These are phyloP conservation scores for Fragaria ananassa DNA, from an alignment of 306 rosid species.

Conservation along the genomic window DNA sequence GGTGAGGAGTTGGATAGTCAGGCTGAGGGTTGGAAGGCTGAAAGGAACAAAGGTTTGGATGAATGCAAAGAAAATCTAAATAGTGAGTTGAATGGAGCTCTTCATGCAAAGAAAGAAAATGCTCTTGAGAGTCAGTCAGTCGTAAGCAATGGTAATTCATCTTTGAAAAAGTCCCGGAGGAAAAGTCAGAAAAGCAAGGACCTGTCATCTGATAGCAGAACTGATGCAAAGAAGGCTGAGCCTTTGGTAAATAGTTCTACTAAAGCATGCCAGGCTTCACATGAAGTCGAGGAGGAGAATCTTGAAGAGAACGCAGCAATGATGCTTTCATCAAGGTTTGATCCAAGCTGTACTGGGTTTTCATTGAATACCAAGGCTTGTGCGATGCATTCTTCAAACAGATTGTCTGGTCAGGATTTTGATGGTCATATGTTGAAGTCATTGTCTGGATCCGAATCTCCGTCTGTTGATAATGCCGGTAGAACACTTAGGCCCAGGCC, in stretches of 20 bases:
- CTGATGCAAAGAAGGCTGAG: constrained; percentile 41
- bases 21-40: constrained; percentile 20
- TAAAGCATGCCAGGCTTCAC: constrained; percentile 43
- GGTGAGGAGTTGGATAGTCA: constrained; percentile 39
- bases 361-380: constrained; percentile 55
- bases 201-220: constrained; percentile 34
- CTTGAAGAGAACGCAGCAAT: constrained; percentile 97
- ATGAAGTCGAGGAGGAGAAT: constrained; percentile 81
- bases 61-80: constrained; percentile 24
- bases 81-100: constrained; percentile 22
- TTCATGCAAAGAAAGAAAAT: constrained; percentile 28
- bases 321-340: constrained; percentile 97
- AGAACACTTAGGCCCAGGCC: constrained; percentile 89
- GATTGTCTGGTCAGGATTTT: constrained; percentile 45
- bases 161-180: constrained; percentile 44
- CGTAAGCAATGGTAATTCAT: constrained; percentile 50
- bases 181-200: constrained; percentile 47
- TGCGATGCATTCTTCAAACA: constrained; percentile 47
- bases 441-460: constrained; percentile 58
- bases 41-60: constrained; percentile 12
- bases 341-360: constrained; percentile 92
- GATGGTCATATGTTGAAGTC: constrained; percentile 47
- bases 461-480: constrained; percentile 62
- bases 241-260: constrained; percentile 38
- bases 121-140: constrained; percentile 27